A percentile compares a stretch with the other conserved stretches of the same genome.
Conservation (phyloP, 2,329 filamentous ascomycete species). For the Talaromyces albobiverticillius region DNA sequence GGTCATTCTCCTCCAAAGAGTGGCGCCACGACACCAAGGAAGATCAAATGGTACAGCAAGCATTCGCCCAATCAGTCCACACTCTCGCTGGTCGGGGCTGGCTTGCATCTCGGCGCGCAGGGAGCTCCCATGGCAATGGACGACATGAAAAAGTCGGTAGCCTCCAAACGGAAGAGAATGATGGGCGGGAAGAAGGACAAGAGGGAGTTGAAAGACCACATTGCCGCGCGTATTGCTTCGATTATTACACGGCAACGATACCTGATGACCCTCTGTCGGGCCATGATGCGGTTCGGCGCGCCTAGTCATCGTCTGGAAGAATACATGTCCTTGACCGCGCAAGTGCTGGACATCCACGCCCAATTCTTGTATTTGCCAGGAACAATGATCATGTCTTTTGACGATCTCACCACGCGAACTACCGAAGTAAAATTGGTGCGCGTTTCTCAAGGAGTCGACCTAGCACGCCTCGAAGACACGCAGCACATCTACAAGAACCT, state of each 20-base stretch:
- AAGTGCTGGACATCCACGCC: slow-evolving; percentile 83
- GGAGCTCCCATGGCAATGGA: slow-evolving; percentile 12
- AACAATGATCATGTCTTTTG: slow-evolving; percentile 93
- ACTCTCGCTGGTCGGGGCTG: slow-evolving; percentile 15
- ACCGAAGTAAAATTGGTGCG: slow-evolving; percentile 47
- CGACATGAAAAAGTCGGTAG: slow-evolving; percentile 13
- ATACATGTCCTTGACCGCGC: slow-evolving; percentile 84
- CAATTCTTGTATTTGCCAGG: slow-evolving; percentile 89
- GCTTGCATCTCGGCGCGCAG: slow-evolving; percentile 14
- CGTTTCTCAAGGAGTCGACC: slow-evolving; percentile 41
- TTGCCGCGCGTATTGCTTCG: slow-evolving; percentile 61
- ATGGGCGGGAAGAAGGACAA: slow-evolving; percentile 32
- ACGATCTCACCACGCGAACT: slow-evolving; percentile 46
- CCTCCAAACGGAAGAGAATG: slow-evolving; percentile 12
- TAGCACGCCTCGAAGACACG: slow-evolving; percentile 43
- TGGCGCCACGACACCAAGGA: slow-evolving; percentile 18
- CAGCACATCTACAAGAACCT: slow-evolving; percentile 49
- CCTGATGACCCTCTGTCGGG: slow-evolving; percentile 77
- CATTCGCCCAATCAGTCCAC: slow-evolving; percentile 14
- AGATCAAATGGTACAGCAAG: slow-evolving; percentile 26
- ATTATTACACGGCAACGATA: slow-evolving; percentile 80
- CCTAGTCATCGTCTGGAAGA: slow-evolving; percentile 87
- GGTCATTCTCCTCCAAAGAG: slow-evolving; percentile 14
- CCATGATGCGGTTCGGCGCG: slow-evolving; percentile 85
- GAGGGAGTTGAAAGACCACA: slow-evolving; percentile 45